Evolutionary conservation across 805 yeast species (phyloP).

Genomic region (Saccharomyces kudriavzevii): DNA sequence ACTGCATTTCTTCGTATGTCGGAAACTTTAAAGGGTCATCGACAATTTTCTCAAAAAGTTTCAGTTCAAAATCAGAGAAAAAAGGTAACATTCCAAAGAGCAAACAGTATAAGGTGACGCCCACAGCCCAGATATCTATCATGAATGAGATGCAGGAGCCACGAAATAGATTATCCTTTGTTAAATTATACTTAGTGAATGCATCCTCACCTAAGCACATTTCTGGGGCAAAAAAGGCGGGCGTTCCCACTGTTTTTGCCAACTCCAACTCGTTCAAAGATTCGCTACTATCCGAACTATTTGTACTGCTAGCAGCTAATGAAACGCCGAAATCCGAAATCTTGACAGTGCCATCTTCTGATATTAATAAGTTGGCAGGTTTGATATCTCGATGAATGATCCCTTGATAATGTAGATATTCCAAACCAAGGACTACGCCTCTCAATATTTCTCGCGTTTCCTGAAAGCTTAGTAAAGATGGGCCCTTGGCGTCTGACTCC

Average conservation of each 20-base stretch:
- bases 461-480: slow-evolving; percentile 60
- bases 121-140: slow-evolving; percentile 96
- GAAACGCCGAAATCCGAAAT: slow-evolving; percentile 97
- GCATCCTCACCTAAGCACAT: slow-evolving; percentile 51
- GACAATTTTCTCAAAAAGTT: slow-evolving; percentile 70
- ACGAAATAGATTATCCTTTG: slow-evolving; percentile 20
- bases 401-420: slow-evolving; percentile 83
- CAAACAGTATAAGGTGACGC: slow-evolving; percentile 83
- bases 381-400: slow-evolving; percentile 92
- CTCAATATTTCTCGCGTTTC: slow-evolving; percentile 67
- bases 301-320: slow-evolving; percentile 32
- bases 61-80: slow-evolving; percentile 64
- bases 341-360: slow-evolving; percentile 66
- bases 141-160: slow-evolving; percentile 60
- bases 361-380: slow-evolving; percentile 81
- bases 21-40: slow-evolving; percentile 57
- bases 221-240: slow-evolving; percentile 95
- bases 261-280: slow-evolving; percentile 59
- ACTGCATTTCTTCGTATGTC: slow-evolving; percentile 19
- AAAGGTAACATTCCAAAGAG: slow-evolving; percentile 86
- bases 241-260: slow-evolving; percentile 96
- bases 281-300: slow-evolving; percentile 10
- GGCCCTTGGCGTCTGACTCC: slow-evolving; percentile 35
- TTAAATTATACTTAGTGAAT: slow-evolving; percentile 14
- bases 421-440: slow-evolving; percentile 81